Base-by-base conservation (phyloP, 768 basidiomycete species). In the Leccinum boreale region DNA sequence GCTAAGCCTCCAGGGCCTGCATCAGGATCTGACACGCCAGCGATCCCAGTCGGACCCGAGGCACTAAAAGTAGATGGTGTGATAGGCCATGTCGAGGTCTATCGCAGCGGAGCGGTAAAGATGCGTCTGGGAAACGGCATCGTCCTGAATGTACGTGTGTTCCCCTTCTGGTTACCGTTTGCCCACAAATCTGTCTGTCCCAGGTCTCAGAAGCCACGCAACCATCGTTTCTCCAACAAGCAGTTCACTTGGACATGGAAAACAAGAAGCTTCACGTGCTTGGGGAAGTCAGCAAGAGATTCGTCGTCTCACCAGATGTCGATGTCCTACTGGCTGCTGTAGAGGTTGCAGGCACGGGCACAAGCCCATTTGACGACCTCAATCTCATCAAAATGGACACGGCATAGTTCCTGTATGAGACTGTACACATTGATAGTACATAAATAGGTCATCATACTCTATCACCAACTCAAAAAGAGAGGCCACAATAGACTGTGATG, bases 221-320 rank as follows among this genome's bases (percentile, higher is more conserved):
- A 55, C 85, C 92, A 1, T 89, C 92, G 0, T 96, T 96, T 71
- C 80, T 95, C 3, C 92, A 95, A 69, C 92, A 96, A 56, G 89
- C 90, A 6, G 87, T 91, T 19, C 80, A 86, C 63, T 67, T 96
- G 28, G 86, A 96, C 68, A 66, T 74, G 52, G 73, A 73, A 39
- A 74, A 78, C 19, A 88, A 87, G 64, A 77, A 76, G 24, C 73
- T 93, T 21, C 79, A 78, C 36, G 85, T 94, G 4, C 77, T 97
- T 1, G 94, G 94, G n/a, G 88, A 94, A 68, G 82, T 96, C 50
- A 87, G 87, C 75, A 88, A 87, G 70, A 85, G 88, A 57, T 96
- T 92, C 66, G 79, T 90, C 23, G 87, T 87, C 35, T 89, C 92
- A 0, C 94, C 94, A 0, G 85, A 97, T 65, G 77, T 96, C 19